Evolutionary conservation across 192 early-diverging fungal species (phyloP), one percentile per base, ranked within the genome.

Genomic region (Coemansia umbellata): DNA sequence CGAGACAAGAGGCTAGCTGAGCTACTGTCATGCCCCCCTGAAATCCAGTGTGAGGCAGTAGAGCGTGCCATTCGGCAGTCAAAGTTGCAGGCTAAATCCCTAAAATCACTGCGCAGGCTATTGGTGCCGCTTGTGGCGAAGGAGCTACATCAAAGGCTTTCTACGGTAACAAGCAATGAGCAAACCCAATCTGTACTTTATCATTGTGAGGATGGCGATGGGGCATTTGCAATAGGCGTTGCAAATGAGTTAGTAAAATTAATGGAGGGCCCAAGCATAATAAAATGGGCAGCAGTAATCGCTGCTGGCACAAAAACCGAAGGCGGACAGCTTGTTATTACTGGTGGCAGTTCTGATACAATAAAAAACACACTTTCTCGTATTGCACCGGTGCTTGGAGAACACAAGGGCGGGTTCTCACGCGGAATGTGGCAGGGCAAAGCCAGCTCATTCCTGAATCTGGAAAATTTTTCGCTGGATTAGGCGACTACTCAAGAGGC

Each of bases 361-460:
- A 49, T 63, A 13, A 24, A 13, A 15, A 26, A 41, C 5, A 31
- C 53, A 21, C 31, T 63, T 21, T 45, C 27, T 18, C 60, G 41
- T 4, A 44, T 63, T 31, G 28, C 30, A 6, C 21, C 23, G 14
- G 26, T 55, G 32, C 21, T 63, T 6, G 60, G 60, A 21, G 30
- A 47, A 8, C 55, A 47, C 52, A 63, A 63, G 11, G 60, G 60
- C 31, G 60, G 60, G 31, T 11, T 50, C n/a, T 27, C 28, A 26
- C 60, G 47, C n/a, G 60, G 60, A n/a, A 15, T 54, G 8, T 63
- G 60, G 60, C 60, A 54, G 49, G 60, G 60, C 18, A 63, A 55
- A 31, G 60, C 52, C 22, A 18, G 39, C 5, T 21, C 39, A 13
- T 41, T 41, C 23, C 18, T 5, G 18, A 41, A 41, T 10, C n/a